Base-by-base conservation (phyloP, 176 grass and related monocot genomes). In the Miscanthus lutarioriparius region DNA sequence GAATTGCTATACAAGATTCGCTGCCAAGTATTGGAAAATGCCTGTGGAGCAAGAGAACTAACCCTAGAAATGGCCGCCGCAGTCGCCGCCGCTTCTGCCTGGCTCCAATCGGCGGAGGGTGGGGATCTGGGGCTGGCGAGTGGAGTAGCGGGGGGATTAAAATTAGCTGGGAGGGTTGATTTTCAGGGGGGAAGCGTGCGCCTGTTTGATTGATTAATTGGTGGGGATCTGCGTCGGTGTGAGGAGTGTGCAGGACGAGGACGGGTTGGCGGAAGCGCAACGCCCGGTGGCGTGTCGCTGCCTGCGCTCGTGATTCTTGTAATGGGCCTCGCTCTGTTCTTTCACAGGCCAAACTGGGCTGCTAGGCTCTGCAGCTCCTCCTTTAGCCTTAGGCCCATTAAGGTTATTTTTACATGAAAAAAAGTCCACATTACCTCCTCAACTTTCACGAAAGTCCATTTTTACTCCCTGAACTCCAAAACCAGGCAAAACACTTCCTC, bases 41-140 rank as follows among this genome's bases (percentile, higher is more conserved):
- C 2, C 39, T 4, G 26, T 32, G 26, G 27, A 74, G 26, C 44
- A 74, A 32, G 20, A 63, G 88, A 86, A 45, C 84, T 82, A 86
- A 90, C 88, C 88, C 84, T 90, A 90, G 74, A 67, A 78, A 72
- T 1, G 84, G 84, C 58, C 5, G 49, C 49, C 72, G 72, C 72
- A 10, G 73, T 28, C 16, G 27, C 72, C 64, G 53, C 72, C 14
- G 72, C 56, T 69, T 68, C 66, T 16, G 71, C 64, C 74, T 25
- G 44, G 22, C 44, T 35, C 19, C 49, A 80, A 53, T 54, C 35
- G 12, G 8, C 45, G 70, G 53, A 38, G 71, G 39, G 28, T 72
- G 36, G 36, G 45, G 79, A 83, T 82, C 79, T 73, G 79, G 79
- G 7, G 1, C 3, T 41, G 15, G 20, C 17, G 23, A 47, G 10